Evolutionary conservation across 495 filamentous ascomycete species (phyloP).

Genomic region (Staphylotrichum longicolle): DNA sequence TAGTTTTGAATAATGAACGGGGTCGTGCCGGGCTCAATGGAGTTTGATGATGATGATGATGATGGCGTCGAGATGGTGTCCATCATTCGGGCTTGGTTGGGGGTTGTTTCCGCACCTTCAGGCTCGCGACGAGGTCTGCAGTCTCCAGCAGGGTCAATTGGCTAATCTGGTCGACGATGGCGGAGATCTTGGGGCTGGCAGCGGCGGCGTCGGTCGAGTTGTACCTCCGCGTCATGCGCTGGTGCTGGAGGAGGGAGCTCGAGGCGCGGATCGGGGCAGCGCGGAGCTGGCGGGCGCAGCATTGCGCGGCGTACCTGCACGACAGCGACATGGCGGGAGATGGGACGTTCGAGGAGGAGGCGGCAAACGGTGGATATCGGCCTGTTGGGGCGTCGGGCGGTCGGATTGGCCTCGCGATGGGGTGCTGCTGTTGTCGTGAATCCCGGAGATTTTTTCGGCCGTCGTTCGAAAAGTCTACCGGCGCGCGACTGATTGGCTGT

Average conservation of each 20-base stretch:
- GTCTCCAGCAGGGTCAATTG: conserved; percentile 97
- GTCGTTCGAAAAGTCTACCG: conserved; percentile 31
- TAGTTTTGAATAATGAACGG: neutral
- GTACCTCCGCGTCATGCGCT: conserved; percentile 57
- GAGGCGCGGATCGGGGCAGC: conserved; percentile 37
- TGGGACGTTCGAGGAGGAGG: conserved; percentile 3
- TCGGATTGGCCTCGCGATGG: conserved; percentile 20
- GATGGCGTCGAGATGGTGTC: too few relatives aligned
- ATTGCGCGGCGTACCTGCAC: conserved; percentile 57
- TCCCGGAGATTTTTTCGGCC: conserved; percentile 31
- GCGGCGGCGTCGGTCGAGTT: conserved; percentile 66
- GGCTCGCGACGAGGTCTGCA: conserved; percentile 83
- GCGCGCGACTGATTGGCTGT: conserved; percentile 27
- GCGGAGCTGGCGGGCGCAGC: conserved; percentile 57
- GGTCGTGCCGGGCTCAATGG: too few relatives aligned
- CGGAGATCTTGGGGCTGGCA: conserved; percentile 81
- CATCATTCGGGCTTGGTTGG: too few relatives aligned
- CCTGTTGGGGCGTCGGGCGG: conserved; percentile 11
- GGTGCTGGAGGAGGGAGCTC: conserved; percentile 36
- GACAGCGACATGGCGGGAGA: conserved; percentile 53
- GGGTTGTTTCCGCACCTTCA: conserved; percentile 62
- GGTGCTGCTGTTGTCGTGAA: conserved; percentile 23
- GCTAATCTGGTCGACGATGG: conserved; percentile 97
- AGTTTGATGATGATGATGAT: too few relatives aligned
- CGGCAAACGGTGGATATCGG: conserved; percentile 8